Percentiles rank a stretch among this genome's conserved stretches.
Conservation (phyloP, 768 basidiomycete species). For the Lepiota brunneoincarnata region DNA sequence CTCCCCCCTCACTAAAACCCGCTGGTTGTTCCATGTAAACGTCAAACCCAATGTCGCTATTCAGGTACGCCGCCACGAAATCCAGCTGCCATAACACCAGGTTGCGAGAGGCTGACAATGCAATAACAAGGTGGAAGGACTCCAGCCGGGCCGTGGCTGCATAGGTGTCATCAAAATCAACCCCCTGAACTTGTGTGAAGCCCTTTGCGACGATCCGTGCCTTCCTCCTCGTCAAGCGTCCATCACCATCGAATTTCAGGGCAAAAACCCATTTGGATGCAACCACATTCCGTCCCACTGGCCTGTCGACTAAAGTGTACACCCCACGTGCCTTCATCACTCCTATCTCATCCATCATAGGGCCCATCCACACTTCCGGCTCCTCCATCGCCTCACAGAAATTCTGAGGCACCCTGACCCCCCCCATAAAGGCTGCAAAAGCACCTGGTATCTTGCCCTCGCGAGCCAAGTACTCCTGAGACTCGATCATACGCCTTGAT, state of each 20-base stretch:
- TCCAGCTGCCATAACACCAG: conserved; percentile 31
- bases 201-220: conserved; percentile 23
- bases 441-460: too few relatives aligned
- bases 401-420: neutral
- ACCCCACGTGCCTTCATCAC: conserved; percentile 15
- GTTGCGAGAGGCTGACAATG: conserved; percentile 22
- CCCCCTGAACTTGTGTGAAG: conserved; percentile 25
- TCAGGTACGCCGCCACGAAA: conserved; percentile 33
- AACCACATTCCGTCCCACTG: conserved; percentile 28
- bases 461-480: too few relatives aligned
- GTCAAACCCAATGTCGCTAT: conserved; percentile 19
- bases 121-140: conserved; percentile 19
- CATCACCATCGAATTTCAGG: conserved; percentile 19
- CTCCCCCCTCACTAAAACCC: conserved; percentile 5
- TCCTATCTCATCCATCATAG: conserved; percentile 21
- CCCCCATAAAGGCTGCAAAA: neutral
- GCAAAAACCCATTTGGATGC: conserved; percentile 17
- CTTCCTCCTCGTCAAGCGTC: conserved; percentile 18
- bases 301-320: conserved; percentile 25
- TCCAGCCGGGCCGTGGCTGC: conserved; percentile 14
- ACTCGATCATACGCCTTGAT: too few relatives aligned
- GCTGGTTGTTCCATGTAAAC: conserved; percentile 15
- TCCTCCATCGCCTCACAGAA: conserved; percentile 16
- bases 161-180: conserved; percentile 23
- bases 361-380: conserved; percentile 11